Conservation (phyloP, 805 yeast species). For the Yarrowia deformans region DNA sequence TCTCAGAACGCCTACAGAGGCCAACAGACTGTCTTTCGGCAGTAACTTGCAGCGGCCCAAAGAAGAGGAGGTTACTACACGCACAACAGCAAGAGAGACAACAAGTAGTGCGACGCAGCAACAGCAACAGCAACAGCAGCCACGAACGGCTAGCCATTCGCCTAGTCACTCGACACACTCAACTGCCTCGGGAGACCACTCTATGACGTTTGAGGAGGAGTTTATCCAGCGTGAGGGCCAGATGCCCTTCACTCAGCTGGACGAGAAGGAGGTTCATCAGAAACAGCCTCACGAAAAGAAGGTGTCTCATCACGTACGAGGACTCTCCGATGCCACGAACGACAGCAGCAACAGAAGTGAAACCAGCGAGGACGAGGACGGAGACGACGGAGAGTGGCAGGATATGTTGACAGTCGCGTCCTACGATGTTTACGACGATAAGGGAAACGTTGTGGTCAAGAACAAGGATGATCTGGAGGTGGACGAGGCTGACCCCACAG, state of each 20-base stretch:
- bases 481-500: constrained; percentile 52
- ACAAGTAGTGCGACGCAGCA: neutral
- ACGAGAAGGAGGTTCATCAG: constrained; percentile 24
- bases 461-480: constrained; percentile 43
- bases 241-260: constrained; percentile 32
- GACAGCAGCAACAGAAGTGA: constrained; percentile 13
- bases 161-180: neutral
- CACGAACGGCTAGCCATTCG: neutral
- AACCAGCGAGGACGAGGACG: constrained; percentile 28
- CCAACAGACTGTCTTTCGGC: neutral
- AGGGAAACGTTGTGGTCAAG: constrained; percentile 55
- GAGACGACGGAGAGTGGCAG: constrained; percentile 65
- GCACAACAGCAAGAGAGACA: no score
- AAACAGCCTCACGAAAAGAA: constrained; percentile 28
- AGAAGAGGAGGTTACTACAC: no score
- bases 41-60: no score
- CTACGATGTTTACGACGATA: constrained; percentile 78
- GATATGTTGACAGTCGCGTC: constrained; percentile 84
- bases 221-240: constrained; percentile 32
- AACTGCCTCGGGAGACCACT: neutral
- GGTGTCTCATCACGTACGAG: constrained; percentile 31
- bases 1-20: neutral
- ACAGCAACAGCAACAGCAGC: neutral
- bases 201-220: constrained; percentile 25
- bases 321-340: constrained; percentile 23